Conservation (phyloP, 768 basidiomycete genomes). For the Trametes coccinea region DNA sequence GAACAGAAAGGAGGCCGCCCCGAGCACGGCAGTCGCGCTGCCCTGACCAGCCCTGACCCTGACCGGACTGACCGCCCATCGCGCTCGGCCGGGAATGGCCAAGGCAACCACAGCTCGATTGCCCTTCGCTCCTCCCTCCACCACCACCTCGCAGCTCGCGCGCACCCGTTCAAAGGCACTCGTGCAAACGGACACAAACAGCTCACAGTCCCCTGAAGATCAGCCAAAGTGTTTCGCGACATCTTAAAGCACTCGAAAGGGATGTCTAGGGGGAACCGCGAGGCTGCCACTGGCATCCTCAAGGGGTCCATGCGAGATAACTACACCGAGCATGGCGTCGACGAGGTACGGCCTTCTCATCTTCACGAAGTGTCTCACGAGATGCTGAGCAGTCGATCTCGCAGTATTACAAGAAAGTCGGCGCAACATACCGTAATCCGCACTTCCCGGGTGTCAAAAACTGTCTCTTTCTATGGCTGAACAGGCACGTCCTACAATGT, state of each 20-base stretch:
- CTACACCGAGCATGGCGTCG: conserved; percentile 55
- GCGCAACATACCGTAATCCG: conserved; percentile 70
- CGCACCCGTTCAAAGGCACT: background rate
- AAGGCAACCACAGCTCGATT: conserved; percentile 1
- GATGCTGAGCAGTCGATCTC: background rate
- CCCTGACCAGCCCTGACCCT: background rate
- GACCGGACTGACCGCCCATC: background rate
- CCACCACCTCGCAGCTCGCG: background rate
- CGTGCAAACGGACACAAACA: background rate
- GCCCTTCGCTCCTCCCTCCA: background rate
- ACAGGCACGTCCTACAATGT: conserved; percentile 37
- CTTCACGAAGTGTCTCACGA: too few relatives aligned
- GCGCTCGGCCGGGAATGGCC: conserved; percentile 6
- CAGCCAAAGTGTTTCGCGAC: conserved; percentile 19
- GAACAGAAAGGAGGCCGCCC: background rate
- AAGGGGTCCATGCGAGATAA: conserved; percentile 52
- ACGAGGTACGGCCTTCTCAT: conserved; percentile 41
- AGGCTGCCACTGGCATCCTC: conserved; percentile 26
- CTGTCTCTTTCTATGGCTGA: conserved; percentile 54
- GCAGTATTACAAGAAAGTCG: conserved; percentile 65
- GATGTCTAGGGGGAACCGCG: conserved; percentile 31
- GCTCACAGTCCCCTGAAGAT: background rate
- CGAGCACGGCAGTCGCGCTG: background rate
- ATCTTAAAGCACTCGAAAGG: conserved; percentile 12
- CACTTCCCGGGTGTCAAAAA: conserved; percentile 67